Evolutionary conservation across 108 stramenopile species (phyloP), one percentile per base, ranked within the genome.

Genomic region (Pseudonitzschia multiseries): DNA sequence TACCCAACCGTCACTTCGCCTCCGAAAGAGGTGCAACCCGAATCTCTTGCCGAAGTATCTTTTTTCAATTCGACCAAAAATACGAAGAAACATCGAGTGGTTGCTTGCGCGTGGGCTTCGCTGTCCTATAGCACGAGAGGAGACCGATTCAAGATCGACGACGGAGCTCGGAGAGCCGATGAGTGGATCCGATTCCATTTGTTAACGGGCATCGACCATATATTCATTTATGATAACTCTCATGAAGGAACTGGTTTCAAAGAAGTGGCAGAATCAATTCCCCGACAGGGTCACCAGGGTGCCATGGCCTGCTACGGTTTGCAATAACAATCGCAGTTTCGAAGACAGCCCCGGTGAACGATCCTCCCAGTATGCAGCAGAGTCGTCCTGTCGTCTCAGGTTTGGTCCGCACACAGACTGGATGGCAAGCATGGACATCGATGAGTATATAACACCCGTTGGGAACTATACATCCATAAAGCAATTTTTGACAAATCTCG

Each of bases 181-280:
- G 93, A 94, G 78, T 94, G 93, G 93, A 82, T 94, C 51, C 85
- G 84, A 67, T 94, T 88, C 81, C 89, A 94, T 69, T 67, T 89
- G 26, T 65, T 91, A 73, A 87, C 87, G n/a, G 90, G 88, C 2
- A 85, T 94, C 48, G 93, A 94, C 83, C 93, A 92, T 63, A 79
- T 94, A n/a, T 81, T 83, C 71, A 76, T 94, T 13, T 94, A 90
- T 69, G 93, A 94, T 75, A 94, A 94, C 60, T 79, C 89, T 13
- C 73, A 57, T n/a, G 72, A 57, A 15, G 65, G 22, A 14, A 77
- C 76, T 2, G 69, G 80, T 13, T 32, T 74, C 36, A 65, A 76
- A 67, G 24, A 68, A 18, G 61, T 72, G 31, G 67, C 75, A 8
- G 61, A n/a, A 68, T 42, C 40, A 63, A 20, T 81, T 88, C 63